Base-by-base conservation (phyloP, 257 asterid genomes). In the Linderniella brevidens region DNA sequence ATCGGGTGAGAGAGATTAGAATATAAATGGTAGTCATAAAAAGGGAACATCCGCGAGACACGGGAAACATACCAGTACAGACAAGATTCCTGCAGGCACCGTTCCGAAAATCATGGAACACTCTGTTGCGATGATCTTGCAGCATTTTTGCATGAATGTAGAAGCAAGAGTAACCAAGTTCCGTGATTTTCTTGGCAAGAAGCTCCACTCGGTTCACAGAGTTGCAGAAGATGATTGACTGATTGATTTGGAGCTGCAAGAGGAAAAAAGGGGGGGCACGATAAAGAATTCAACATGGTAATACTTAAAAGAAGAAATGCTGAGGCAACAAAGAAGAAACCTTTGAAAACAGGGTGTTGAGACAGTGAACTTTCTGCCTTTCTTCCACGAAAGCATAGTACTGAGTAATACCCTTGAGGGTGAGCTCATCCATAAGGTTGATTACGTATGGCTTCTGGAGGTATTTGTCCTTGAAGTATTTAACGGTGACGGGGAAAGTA, bases 161-260 rank as follows among this genome's bases (percentile, higher is more conserved):
- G 50, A 60, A 65, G 50, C 71, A 65, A 51, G 71, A 65, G 51
- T 60, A 65, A 35, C 71, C 71, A 32, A 65, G 47, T 53, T 65
- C 67, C 1, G 71, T 65, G 14, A 65, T 65, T 55, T 65, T 65
- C 67, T 65, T 65, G 60, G 71, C 71, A 9, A 65, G 67, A 52
- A 65, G 60, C 44, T 65, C 71, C 20, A 65, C 71, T 18, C 71
- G 64, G 54, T 65, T 65, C 55, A 65, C 71, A 14, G 67, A 25
- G 6, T 25, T 25, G 32, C 32, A 25, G 32, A 25, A 25, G 32
- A 25, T 25, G 6, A 25, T 25, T 9, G 64, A 64, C 32, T 60
- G 71, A 50, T 65, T 65, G 19, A 65, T 65, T 65, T 65, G 71
- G 19, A 65, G 50, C 71, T 65, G 71, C 12, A 58, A 45, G 37